phyloP scores from a whole-genome alignment of 78 protist species.

The slime mould (Dictyostelium discoideum) region DNA sequence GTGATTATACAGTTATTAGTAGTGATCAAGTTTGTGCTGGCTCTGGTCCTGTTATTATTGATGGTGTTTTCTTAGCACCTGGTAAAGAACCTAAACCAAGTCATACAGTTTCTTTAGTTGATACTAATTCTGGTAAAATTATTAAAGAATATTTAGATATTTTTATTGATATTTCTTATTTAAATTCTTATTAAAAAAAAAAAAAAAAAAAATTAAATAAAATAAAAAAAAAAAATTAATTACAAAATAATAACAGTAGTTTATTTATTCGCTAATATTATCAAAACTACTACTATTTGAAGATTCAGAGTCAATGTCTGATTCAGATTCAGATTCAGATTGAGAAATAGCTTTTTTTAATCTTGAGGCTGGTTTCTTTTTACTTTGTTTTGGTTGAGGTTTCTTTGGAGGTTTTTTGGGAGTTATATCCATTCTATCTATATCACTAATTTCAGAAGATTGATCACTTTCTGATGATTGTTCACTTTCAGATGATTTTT shows the following conservation, averaged over 20 bases:
- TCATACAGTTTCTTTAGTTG: background rate
- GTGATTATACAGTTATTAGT: background rate
- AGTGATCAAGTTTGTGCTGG: conserved; percentile 41
- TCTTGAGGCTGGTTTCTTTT: background rate
- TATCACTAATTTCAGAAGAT: background rate
- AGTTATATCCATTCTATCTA: background rate
- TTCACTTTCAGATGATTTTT: background rate
- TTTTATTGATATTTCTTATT: background rate
- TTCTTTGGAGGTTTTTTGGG: background rate
- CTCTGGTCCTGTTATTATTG: conserved; percentile 16
- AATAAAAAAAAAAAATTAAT: background rate
- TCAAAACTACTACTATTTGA: background rate
- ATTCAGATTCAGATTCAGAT: background rate
- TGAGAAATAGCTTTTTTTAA: background rate
- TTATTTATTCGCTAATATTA: background rate
- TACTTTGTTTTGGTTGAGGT: background rate
- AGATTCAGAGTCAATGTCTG: background rate
- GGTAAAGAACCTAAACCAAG: conserved; percentile 31
- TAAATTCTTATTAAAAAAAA: background rate
- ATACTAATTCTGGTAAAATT: conserved; percentile 3
- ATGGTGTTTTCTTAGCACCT: conserved; percentile 19
- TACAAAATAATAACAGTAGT: background rate
- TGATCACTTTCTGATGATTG: background rate
- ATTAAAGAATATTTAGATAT: background rate
- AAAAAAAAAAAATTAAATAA: too few species aligned